A percentile compares a stretch with the other conserved stretches of the same genome.
Evolutionary conservation across 768 basidiomycete species (phyloP).

Genomic region (Rhodosporidiobolus odoratus): DNA sequence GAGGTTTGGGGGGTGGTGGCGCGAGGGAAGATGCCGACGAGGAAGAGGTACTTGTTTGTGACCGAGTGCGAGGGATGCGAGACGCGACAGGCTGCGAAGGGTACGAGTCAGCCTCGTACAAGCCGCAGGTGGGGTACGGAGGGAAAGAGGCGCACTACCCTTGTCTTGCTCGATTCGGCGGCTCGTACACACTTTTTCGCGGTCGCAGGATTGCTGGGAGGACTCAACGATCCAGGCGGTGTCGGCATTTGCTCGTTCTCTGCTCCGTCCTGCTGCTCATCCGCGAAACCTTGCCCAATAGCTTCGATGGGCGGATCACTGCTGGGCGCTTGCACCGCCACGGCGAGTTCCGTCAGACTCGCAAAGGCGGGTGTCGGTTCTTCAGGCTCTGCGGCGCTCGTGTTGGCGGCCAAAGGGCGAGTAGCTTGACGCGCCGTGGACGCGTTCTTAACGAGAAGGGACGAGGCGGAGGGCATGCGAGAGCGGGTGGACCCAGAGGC

Average conservation of each 20-base stretch:
- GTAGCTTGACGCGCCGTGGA: neutral
- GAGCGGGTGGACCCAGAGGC: neutral
- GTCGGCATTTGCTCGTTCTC: conserved; percentile 2
- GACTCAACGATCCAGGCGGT: neutral
- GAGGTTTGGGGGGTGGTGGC: neutral
- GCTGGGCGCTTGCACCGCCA: neutral
- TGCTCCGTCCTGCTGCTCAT: neutral
- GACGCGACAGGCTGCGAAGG: neutral
- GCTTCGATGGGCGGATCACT: neutral
- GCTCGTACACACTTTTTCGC: neutral
- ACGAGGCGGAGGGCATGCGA: conserved; percentile 1
- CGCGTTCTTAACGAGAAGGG: neutral
- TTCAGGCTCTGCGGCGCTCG: neutral
- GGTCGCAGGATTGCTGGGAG: neutral
- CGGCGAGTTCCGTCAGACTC: neutral
- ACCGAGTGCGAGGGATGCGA: neutral
- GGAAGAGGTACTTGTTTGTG: neutral
- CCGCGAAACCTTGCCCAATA: neutral
- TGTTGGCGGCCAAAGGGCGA: neutral
- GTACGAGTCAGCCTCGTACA: neutral
- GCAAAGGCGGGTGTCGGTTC: too few relatives aligned
- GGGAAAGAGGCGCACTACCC: neutral
- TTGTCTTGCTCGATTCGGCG: neutral
- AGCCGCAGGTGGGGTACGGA: neutral
- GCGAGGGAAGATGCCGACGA: neutral